Base-by-base conservation (phyloP, 2,329 filamentous ascomycete species). In the Fusarium tricinctum region DNA sequence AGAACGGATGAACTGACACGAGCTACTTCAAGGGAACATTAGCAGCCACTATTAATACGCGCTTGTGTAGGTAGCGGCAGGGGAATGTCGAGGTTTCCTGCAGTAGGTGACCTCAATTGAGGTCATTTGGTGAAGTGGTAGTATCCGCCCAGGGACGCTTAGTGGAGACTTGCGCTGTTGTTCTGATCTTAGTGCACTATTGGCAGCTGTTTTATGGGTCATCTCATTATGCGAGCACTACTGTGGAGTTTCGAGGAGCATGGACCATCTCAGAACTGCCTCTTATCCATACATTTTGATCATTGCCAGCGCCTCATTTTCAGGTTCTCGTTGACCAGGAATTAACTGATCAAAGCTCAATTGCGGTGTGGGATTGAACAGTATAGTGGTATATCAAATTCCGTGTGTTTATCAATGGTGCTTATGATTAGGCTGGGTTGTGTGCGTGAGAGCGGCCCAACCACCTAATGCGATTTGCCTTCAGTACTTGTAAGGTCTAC, bases 151-250 rank as follows among this genome's bases (percentile, higher is more conserved):
- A 63, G 61, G 66, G 66, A 63, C 66, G 2, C 30, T 33, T 44
- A 44, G 62, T 48, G 44, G 35, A 60, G 53, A 70, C 49, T 49
- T 69, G 66, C 62, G 57, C 56, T 63, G 63, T 69, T 69, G 66
- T 69, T 55, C 54, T 67, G 66, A 28, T 56, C 52, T 47, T 62
- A 66, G 50, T 42, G 55, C 22, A 44, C 33, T 30, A 44, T 33
- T 39, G 57, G 62, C 46, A 64, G 61, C 60, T 64, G 61, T 64
- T 64, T 9, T 64, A 52, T 60, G 60, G 61, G 52, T 23, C 60
- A 61, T 33, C 45, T 59, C 50, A 54, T 45, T 45, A 43, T 62
- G 26, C 46, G 40, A 60, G 42, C 40, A 60, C 45, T 43, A 35
- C 22, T 64, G 40, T 64, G 59, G 59, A 64, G 59, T 55, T 58